phyloP scores from a whole-genome alignment of 179 eudicot species.

The Amaranthus tricolor region DNA sequence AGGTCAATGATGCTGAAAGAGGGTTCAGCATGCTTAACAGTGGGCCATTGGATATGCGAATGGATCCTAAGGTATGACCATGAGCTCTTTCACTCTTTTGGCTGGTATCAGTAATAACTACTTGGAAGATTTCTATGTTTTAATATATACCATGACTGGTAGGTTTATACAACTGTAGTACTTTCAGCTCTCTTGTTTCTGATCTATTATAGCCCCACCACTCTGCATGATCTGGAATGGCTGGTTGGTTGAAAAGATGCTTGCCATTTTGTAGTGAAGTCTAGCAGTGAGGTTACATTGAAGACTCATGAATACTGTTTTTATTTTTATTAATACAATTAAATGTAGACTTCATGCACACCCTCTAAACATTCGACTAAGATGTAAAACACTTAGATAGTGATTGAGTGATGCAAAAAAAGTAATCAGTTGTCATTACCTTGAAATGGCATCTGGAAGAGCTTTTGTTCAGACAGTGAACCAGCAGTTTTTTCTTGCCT shows the following conservation, averaged over 20 bases:
- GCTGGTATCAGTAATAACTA: neutral
- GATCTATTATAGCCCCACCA: neutral
- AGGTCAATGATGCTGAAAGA: conserved; percentile 86
- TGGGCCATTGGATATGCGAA: conserved; percentile 97
- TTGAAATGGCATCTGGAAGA: neutral
- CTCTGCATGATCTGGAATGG: neutral
- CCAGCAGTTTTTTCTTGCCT: neutral
- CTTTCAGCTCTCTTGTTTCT: neutral
- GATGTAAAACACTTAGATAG: neutral
- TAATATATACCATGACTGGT: neutral
- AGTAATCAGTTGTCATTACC: neutral
- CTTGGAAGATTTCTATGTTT: neutral
- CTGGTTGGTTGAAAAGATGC: neutral
- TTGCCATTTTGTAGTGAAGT: neutral
- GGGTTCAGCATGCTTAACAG: conserved; percentile 84
- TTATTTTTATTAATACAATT: neutral
- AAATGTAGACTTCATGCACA: neutral
- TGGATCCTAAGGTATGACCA: conserved; percentile 79
- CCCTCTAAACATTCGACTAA: neutral
- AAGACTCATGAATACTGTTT: neutral
- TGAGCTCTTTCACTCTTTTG: conserved; percentile 1
- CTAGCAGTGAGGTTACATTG: neutral
- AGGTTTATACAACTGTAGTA: neutral
- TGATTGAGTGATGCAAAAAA: too few species aligned
- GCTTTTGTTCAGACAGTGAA: neutral